phyloP scores from a whole-genome alignment of 345 rosid species.

The Citrus inodora region DNA sequence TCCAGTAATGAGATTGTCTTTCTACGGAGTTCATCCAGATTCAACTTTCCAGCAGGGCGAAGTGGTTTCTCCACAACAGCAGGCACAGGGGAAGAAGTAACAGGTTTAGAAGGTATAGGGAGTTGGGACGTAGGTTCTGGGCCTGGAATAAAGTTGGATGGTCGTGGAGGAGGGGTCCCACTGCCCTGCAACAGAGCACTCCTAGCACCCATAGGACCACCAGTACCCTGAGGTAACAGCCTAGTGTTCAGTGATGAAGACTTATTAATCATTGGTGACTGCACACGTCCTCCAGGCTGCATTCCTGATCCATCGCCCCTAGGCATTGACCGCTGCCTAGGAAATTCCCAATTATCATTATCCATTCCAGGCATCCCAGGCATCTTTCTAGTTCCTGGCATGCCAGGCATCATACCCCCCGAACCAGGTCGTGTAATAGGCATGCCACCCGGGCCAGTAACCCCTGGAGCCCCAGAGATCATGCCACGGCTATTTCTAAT shows the following conservation, averaged over 20 bases:
- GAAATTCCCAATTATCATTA: slow-evolving; percentile 79
- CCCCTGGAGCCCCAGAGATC: slow-evolving; percentile 46
- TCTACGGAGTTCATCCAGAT: slow-evolving; percentile 46
- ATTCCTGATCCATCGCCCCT: slow-evolving; percentile 64
- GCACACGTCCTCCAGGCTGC: slow-evolving; percentile 47
- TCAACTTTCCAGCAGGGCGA: slow-evolving; percentile 31
- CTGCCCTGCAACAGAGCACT: slow-evolving; percentile 80
- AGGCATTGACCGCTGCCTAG: slow-evolving; percentile 61
- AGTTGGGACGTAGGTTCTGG: slow-evolving; percentile 30
- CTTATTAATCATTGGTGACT: slow-evolving; percentile 42
- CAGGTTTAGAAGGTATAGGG: slow-evolving; percentile 24
- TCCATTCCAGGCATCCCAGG: slow-evolving; percentile 91
- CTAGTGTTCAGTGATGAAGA: slow-evolving; percentile 53
- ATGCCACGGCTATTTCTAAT: slow-evolving; percentile 60
- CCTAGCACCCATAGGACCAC: slow-evolving; percentile 61
- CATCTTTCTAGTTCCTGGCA: slow-evolving; percentile 94
- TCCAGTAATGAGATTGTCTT: slow-evolving; percentile 65
- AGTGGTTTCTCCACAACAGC: slow-evolving; percentile 29
- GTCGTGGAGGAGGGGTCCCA: slow-evolving; percentile 27
- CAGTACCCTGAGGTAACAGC: slow-evolving; percentile 75
- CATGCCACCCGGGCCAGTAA: slow-evolving; percentile 53
- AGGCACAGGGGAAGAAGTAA: slow-evolving; percentile 23
- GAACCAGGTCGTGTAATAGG: slow-evolving; percentile 75
- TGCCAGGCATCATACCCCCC: slow-evolving; percentile 99
- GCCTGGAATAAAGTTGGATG: slow-evolving; percentile 16